These are phyloP conservation scores for Cordyceps sp. DNA, from an alignment of 2,329 filamentous ascomycete species.

Conservation along the genomic window DNA sequence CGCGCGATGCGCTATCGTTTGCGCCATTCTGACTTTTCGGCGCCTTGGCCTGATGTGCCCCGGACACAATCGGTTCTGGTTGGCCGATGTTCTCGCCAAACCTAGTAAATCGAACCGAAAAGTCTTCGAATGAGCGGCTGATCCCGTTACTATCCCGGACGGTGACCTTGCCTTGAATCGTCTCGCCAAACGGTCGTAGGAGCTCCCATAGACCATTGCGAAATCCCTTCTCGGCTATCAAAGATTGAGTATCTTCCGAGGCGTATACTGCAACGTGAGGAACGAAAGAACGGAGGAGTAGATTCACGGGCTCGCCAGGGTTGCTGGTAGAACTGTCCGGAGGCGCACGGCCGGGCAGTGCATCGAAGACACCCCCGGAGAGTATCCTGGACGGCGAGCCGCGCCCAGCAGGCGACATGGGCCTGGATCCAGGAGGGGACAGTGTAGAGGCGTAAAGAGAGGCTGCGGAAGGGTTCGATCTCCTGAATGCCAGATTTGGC, in stretches of 20 bases:
- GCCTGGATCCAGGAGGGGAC: constrained; percentile 50
- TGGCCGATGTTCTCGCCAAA: constrained; percentile 43
- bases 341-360: constrained; percentile 24
- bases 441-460: constrained; percentile 49
- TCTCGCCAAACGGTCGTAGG: constrained; percentile 80
- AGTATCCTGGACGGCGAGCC: constrained; percentile 38
- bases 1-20: constrained; percentile 12
- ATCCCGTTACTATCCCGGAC: constrained; percentile 80
- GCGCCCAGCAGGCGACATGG: constrained; percentile 48
- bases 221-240: constrained; percentile 74
- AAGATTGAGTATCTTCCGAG: constrained; percentile 69
- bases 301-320: constrained; percentile 37
- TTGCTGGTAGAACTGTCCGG: constrained; percentile 25
- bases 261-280: constrained; percentile 77
- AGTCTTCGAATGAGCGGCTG: constrained; percentile 75
- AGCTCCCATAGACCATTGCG: constrained; percentile 68
- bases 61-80: constrained; percentile 22
- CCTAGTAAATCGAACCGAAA: constrained; percentile 68
- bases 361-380: constrained; percentile 41
- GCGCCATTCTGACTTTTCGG: constrained; percentile 17
- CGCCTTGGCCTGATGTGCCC: constrained; percentile 14
- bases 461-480: constrained; percentile 40
- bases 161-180: constrained; percentile 70
- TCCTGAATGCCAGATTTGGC: constrained; percentile 33
- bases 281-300: constrained; percentile 73